phyloP scores from a whole-genome alignment of 441 rosid genomes.

The Aquilaria agallochum region DNA sequence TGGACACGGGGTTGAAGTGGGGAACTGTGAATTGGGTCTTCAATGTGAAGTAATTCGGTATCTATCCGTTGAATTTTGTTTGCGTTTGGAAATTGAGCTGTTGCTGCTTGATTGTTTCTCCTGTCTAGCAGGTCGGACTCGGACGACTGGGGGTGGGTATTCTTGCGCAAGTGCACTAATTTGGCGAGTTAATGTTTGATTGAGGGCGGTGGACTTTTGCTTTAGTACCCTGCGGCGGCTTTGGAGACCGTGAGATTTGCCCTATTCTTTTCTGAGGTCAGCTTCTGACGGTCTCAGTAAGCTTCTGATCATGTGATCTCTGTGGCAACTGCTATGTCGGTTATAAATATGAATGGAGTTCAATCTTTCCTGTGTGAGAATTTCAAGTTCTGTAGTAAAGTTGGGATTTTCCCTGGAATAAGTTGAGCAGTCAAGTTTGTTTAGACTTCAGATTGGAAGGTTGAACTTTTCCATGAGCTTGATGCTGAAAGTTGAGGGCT shows the following conservation, averaged over 20 bases:
- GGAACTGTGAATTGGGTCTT: not conserved
- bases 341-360: slow-evolving; percentile 8
- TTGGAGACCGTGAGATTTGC: slow-evolving; percentile 22
- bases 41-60: not conserved
- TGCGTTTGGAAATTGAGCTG: not conserved
- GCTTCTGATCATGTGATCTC: slow-evolving; percentile 13
- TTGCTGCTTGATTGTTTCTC: no score
- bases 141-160: slow-evolving; percentile 29
- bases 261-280: slow-evolving; percentile 16
- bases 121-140: slow-evolving; percentile 14
- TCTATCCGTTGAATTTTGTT: not conserved
- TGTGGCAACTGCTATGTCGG: slow-evolving; percentile 11
- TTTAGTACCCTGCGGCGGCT: slow-evolving; percentile 31
- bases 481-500: slow-evolving; percentile 13
- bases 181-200: slow-evolving; percentile 21
- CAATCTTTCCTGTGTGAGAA: slow-evolving; percentile 10
- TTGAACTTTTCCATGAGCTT: slow-evolving; percentile 8
- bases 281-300: slow-evolving; percentile 11
- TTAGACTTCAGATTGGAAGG: not conserved
- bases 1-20: no score
- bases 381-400: slow-evolving; percentile 6
- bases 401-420: slow-evolving; percentile 2
- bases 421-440: slow-evolving; percentile 1
- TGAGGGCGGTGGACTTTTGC: slow-evolving; percentile 30
- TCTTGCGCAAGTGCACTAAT: no score